Evolutionary conservation across 1,284 basidiomycete species (phyloP).

Genomic region (Xerocomus amazonicus): DNA sequence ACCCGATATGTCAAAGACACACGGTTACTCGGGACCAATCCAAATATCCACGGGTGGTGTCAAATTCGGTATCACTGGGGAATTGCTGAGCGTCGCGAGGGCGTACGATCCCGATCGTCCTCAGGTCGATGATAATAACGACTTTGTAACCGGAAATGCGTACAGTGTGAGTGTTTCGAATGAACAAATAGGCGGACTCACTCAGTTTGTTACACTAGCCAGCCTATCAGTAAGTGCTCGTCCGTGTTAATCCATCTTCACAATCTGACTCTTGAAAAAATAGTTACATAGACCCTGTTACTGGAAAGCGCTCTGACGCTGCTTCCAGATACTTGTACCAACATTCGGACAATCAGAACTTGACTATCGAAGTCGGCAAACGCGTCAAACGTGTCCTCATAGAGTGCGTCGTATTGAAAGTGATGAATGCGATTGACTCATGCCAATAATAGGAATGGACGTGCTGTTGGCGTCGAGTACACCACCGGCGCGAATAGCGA

Average conservation of each 20-base stretch:
- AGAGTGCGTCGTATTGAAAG: conserved; percentile 33
- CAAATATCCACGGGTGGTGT: conserved; percentile 43
- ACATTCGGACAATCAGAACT: conserved; percentile 40
- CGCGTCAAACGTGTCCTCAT: conserved; percentile 48
- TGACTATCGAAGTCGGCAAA: conserved; percentile 39
- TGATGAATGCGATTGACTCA: not conserved
- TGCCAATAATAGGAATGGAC: conserved; percentile 37
- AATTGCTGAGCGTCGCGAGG: conserved; percentile 44
- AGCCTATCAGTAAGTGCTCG: conserved; percentile 6
- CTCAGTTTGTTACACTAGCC: conserved; percentile 1
- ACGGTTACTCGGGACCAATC: conserved; percentile 53
- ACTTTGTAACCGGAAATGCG: conserved; percentile 38
- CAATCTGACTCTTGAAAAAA: conserved; percentile 8
- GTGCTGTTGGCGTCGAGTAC: conserved; percentile 58
- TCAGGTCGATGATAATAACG: conserved; percentile 43
- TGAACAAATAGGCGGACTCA: not conserved
- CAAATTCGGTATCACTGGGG: conserved; percentile 38
- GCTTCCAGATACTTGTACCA: conserved; percentile 59
- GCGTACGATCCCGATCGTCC: conserved; percentile 44
- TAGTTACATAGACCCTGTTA: conserved; percentile 48
- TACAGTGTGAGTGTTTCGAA: conserved; percentile 41
- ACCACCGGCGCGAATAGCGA: conserved; percentile 33
- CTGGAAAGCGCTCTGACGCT: conserved; percentile 55
- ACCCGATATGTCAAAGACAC: conserved; percentile 35
- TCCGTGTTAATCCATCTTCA: too few species aligned